phyloP scores from a whole-genome alignment of 352 stramenopile genomes.

The Phytopythium helicoides region DNA sequence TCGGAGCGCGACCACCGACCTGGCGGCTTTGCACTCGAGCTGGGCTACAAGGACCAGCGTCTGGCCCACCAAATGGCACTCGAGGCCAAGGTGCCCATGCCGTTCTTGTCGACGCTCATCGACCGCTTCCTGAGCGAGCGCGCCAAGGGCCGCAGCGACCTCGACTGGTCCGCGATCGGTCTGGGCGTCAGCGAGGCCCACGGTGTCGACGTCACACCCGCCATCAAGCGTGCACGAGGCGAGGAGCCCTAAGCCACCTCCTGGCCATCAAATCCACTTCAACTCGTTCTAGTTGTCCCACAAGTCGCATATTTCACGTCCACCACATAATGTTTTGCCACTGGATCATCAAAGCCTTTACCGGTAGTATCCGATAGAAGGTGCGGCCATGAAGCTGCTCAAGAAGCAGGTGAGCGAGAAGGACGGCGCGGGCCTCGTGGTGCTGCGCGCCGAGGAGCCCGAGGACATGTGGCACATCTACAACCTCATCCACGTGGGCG shows the following conservation, averaged over 20 bases:
- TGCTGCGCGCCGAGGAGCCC: conserved; percentile 93
- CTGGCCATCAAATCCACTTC: too few relatives aligned
- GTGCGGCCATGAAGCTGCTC: conserved; percentile 95
- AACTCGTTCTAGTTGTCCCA: too few relatives aligned
- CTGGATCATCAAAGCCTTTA: too few relatives aligned
- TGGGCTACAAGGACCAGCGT: conserved; percentile 73
- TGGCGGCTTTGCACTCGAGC: conserved; percentile 68
- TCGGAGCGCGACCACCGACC: conserved; percentile 67
- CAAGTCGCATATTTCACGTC: too few relatives aligned
- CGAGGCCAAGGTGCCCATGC: conserved; percentile 60
- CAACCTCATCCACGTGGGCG: conserved; percentile 95
- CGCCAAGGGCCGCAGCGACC: conserved; percentile 50
- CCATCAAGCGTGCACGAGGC: conserved; percentile 27
- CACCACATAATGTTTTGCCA: background rate
- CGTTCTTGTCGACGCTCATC: conserved; percentile 68
- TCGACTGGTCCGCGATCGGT: conserved; percentile 79
- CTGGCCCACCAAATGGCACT: conserved; percentile 59
- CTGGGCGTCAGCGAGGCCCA: conserved; percentile 55
- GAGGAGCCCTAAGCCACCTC: conserved; percentile 2
- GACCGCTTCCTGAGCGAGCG: conserved; percentile 66
- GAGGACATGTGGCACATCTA: conserved; percentile 99
- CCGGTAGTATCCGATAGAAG: too few relatives aligned
- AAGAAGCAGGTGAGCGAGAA: conserved; percentile 94
- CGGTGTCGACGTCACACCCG: conserved; percentile 51
- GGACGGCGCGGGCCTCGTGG: conserved; percentile 91